These are phyloP conservation scores for Diddensiella santjacobensis DNA, from an alignment of 805 yeast genomes.

Conservation along the genomic window DNA sequence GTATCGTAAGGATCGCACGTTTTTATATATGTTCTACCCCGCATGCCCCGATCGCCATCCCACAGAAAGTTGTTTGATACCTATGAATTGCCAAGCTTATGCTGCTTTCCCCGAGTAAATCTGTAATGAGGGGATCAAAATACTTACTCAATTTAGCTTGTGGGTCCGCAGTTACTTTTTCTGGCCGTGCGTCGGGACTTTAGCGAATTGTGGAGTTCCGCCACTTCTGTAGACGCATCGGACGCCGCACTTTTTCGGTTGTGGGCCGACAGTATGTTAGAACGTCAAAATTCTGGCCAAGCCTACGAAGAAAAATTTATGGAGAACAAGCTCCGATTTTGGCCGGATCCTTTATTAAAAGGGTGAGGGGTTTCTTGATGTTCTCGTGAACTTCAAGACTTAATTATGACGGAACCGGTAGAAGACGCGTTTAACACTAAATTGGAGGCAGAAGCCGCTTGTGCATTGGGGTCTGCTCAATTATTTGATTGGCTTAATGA, in stretches of 20 bases:
- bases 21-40: not conserved
- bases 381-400: too few species aligned
- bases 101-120: not conserved
- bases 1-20: too few species aligned
- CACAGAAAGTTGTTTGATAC: too few species aligned
- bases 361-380: too few species aligned
- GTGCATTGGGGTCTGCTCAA: constrained; percentile 5
- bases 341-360: too few species aligned
- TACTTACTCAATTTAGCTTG: too few species aligned
- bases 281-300: too few species aligned
- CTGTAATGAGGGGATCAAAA: too few species aligned
- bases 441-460: constrained; percentile 6
- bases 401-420: too few species aligned
- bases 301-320: too few species aligned
- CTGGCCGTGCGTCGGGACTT: not conserved
- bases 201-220: not conserved
- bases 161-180: not conserved
- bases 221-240: not conserved
- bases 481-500: constrained; percentile 8
- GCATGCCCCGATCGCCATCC: not conserved
- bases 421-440: not conserved
- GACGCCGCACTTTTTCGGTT: too few species aligned
- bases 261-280: not conserved
- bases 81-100: not conserved
- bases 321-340: too few species aligned